Evolutionary conservation across 2,329 filamentous ascomycete species (phyloP).

Genomic region (Aspergillus novofumigatus): DNA sequence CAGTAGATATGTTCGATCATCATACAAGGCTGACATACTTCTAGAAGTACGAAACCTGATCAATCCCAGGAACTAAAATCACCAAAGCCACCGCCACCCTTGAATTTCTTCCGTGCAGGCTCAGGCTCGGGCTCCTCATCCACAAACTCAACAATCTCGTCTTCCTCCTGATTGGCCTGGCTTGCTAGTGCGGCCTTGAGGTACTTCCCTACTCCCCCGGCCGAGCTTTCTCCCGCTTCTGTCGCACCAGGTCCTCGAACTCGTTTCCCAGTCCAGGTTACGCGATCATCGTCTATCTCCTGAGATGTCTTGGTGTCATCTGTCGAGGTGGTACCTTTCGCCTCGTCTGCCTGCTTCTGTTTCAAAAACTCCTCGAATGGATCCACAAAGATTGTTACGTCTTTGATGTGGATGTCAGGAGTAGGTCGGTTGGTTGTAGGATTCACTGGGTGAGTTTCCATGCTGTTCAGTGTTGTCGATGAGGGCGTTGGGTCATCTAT

Average conservation of each 20-base stretch:
- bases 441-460: constrained; percentile 75
- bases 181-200: constrained; percentile 57
- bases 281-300: constrained; percentile 71
- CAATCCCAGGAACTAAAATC: constrained; percentile 84
- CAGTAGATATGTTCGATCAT: background rate
- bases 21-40: background rate
- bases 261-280: constrained; percentile 95
- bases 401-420: constrained; percentile 73
- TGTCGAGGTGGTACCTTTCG: constrained; percentile 19
- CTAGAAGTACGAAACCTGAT: background rate
- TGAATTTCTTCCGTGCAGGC: constrained; percentile 76
- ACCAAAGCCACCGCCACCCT: constrained; percentile 70
- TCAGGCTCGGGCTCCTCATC: constrained; percentile 62
- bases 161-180: constrained; percentile 39
- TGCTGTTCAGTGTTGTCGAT: constrained; percentile 55
- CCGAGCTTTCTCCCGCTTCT: constrained; percentile 43
- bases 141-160: constrained; percentile 58
- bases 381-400: constrained; percentile 83
- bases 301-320: constrained; percentile 24
- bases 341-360: constrained; percentile 63
- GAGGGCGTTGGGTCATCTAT: constrained; percentile 59
- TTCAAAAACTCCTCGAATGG: constrained; percentile 92
- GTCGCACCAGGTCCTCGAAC: constrained; percentile 65
- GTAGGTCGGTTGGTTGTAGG: constrained; percentile 68
- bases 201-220: constrained; percentile 70